Base-by-base conservation (phyloP, 2,329 filamentous ascomycete species). In the Cucurbitaria berberidis region DNA sequence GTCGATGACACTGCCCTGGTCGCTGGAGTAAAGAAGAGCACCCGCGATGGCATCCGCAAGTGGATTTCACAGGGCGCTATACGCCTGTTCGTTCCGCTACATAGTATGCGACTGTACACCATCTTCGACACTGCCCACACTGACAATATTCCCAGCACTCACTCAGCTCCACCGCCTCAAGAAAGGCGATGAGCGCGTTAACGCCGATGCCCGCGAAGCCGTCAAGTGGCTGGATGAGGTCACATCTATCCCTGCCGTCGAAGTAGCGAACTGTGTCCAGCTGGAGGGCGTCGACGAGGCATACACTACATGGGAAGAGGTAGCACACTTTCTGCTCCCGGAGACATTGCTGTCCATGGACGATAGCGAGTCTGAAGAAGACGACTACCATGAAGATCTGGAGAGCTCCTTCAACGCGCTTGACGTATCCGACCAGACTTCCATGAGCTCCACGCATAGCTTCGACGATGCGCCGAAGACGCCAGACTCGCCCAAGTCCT, bases 1-100 rank as follows among this genome's bases (percentile, higher is more conserved):
- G 78, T 81, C 59, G 80, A 82, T 64, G 80, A 82, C 60, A 79
- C 77, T 18, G 80, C 80, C 27, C 65, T 82, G 58, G 74, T 81
- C 50, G 78, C 78, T 35, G 80, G 80, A 52, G 78, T 80, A 43
- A 81, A 81, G 74, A 78, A 76, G 66, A 80, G 77, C 68, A 81
- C 80, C 49, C 73, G 79, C 58, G 80, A 82, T 62, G 80, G 80
- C 46, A 80, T 82, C 57, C 73, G 78, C 66, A 80, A 81, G 67
- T 82, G 80, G 80, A 74, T 81, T 34, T 74, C 75, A 53, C 77
- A 78, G 56, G 79, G 77, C 53, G 76, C 79, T 59, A 80, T 82
- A 43, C 74, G 78, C 59, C 74, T 82, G 35, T 82, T 80, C 60
- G 79, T 82, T 34, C 80, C 80, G 41, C 76, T 82, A 19, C 75